Evolutionary conservation across 2,329 filamentous ascomycete genomes (phyloP).

Genomic region (Apiospora malaysiana): DNA sequence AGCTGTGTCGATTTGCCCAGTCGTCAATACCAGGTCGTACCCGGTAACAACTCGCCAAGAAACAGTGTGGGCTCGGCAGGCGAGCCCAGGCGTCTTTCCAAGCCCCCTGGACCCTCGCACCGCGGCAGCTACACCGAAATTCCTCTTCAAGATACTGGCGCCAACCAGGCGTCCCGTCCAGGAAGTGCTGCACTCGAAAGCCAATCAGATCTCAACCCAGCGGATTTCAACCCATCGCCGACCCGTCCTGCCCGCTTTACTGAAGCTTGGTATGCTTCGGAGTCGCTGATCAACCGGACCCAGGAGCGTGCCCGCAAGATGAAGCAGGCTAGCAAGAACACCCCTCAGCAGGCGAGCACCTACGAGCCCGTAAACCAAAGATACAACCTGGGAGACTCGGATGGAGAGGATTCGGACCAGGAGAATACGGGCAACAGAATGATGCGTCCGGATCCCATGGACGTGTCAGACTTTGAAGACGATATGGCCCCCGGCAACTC

Average conservation of each 20-base stretch:
- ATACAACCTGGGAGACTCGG: constrained; percentile 43
- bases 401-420: constrained; percentile 32
- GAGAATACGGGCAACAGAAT: constrained; percentile 31
- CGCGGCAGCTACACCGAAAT: constrained; percentile 58
- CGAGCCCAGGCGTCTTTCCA: constrained; percentile 54
- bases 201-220: constrained; percentile 26
- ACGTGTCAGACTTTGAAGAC: constrained; percentile 47
- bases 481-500: constrained; percentile 33
- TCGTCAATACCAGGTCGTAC: constrained; percentile 59
- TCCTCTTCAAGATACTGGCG: constrained; percentile 48
- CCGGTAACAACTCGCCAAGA: constrained; percentile 50
- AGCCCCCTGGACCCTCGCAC: constrained; percentile 37
- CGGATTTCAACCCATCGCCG: constrained; percentile 36
- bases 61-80: constrained; percentile 48
- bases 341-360: constrained; percentile 40
- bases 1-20: constrained; percentile 61
- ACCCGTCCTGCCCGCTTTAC: constrained; percentile 54
- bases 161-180: constrained; percentile 24
- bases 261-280: constrained; percentile 60
- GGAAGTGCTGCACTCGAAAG: neutral
- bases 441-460: constrained; percentile 36
- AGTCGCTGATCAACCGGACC: constrained; percentile 60
- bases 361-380: constrained; percentile 56
- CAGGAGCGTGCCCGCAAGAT: constrained; percentile 56
- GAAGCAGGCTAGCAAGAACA: constrained; percentile 40